A percentile compares a stretch with the other conserved stretches of the same genome.
These are phyloP conservation scores for Oryza punctata DNA, from an alignment of 176 grass and related monocot species.

Conservation along the genomic window DNA sequence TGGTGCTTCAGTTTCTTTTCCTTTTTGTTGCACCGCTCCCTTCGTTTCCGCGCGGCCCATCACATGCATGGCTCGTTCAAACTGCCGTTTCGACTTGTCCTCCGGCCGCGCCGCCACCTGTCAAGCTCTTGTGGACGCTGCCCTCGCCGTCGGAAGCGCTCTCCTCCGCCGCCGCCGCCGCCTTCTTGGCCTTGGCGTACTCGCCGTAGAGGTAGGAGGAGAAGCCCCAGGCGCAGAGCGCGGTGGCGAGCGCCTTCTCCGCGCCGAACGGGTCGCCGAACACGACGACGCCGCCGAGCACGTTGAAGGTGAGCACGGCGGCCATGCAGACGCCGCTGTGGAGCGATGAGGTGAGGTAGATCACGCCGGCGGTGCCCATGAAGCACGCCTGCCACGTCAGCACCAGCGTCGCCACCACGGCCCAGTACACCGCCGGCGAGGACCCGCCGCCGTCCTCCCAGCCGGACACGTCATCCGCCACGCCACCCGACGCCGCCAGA, in stretches of 20 bases:
- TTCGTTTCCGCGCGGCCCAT: neutral
- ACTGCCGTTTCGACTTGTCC: constrained; percentile 25
- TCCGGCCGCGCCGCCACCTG: neutral
- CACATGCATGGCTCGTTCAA: constrained; percentile 26
- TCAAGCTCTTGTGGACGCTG: constrained; percentile 28
- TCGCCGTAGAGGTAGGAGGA: constrained; percentile 87
- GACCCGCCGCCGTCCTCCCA: constrained; percentile 37
- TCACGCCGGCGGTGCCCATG: constrained; percentile 88
- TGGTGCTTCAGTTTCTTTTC: constrained; percentile 12
- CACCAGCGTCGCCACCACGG: constrained; percentile 46
- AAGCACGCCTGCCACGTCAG: constrained; percentile 91
- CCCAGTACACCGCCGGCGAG: constrained; percentile 55
- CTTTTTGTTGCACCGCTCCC: neutral
- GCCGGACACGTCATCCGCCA: constrained; percentile 28
- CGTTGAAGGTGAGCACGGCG: constrained; percentile 69
- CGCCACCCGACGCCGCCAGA: constrained; percentile 38
- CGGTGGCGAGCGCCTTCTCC: constrained; percentile 72
- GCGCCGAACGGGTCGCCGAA: constrained; percentile 79
- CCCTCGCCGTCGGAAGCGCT: neutral
- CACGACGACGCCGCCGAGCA: constrained; percentile 63
- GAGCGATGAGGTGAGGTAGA: constrained; percentile 80
- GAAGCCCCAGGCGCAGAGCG: constrained; percentile 80
- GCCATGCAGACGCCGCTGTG: constrained; percentile 92
- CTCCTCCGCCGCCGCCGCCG: neutral
- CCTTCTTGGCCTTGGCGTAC: constrained; percentile 53